Percentiles rank a stretch among this genome's conserved stretches.
phyloP scores from a whole-genome alignment of 805 yeast species.

The Scheffersomyces lignosus region DNA sequence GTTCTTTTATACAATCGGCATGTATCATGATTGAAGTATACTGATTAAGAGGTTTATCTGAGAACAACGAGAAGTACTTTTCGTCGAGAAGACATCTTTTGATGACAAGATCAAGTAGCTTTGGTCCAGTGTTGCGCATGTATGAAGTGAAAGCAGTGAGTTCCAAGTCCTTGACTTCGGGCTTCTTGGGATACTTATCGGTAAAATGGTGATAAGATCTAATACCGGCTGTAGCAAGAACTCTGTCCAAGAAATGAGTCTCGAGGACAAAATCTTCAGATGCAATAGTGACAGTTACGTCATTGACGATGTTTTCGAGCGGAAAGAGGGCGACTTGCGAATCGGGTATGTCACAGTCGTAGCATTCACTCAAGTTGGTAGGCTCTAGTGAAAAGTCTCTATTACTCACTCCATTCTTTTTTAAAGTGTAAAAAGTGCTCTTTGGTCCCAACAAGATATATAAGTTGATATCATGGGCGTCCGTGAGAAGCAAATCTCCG shows the following conservation, averaged over 20 bases:
- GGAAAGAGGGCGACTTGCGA: constrained; percentile 19
- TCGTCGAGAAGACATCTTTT: constrained; percentile 13
- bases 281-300: constrained; percentile 16
- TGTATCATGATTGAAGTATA: constrained; percentile 20
- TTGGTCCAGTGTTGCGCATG: constrained; percentile 38
- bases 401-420: constrained; percentile 15
- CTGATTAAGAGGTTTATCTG: constrained; percentile 2
- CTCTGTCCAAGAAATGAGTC: constrained; percentile 17
- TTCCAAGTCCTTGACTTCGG: constrained; percentile 31
- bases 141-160: constrained; percentile 56
- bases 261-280: constrained; percentile 17
- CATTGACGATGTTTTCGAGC: constrained; percentile 11
- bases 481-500: constrained; percentile 25
- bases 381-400: constrained; percentile 24
- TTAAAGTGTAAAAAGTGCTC: constrained; percentile 21
- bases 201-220: constrained; percentile 5
- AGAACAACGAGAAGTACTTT: constrained; percentile 3
- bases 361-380: constrained; percentile 18
- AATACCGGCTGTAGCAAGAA: constrained; percentile 27
- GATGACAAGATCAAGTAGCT: constrained; percentile 23
- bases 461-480: constrained; percentile 14
- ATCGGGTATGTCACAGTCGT: constrained; percentile 27
- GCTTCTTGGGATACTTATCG: no score
- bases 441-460: constrained; percentile 29
- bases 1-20: constrained; percentile 51